These are phyloP conservation scores for Naganishia sp. DNA, from an alignment of 1,284 basidiomycete genomes.

Conservation along the genomic window DNA sequence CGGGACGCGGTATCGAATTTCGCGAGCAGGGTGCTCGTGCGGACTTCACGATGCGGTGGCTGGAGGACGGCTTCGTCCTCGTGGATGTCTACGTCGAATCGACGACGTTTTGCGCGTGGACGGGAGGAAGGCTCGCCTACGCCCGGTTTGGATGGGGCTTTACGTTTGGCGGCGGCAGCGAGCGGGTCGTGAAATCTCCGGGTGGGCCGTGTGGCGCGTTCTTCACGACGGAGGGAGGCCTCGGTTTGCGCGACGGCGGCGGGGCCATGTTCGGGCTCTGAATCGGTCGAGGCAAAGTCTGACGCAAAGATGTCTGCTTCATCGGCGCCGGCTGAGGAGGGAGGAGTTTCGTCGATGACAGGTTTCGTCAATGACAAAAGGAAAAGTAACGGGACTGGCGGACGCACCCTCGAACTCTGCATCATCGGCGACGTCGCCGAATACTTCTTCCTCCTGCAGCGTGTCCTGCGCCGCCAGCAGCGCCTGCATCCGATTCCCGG, in stretches of 20 bases:
- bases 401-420: slow-evolving; percentile 13
- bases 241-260: not conserved
- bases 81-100: too few species aligned
- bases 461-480: slow-evolving; percentile 3
- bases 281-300: slow-evolving; percentile 18
- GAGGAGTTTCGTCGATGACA: too few species aligned
- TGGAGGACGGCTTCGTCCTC: not conserved
- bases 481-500: slow-evolving; percentile 6
- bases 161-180: not conserved
- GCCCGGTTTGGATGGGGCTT: not conserved
- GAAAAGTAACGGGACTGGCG: not conserved
- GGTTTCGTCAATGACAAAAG: too few species aligned
- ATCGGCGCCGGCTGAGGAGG: not conserved
- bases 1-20: not conserved
- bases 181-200: slow-evolving; percentile 2
- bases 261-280: not conserved
- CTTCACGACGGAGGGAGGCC: not conserved
- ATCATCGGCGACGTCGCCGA: not conserved
- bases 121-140: too few species aligned
- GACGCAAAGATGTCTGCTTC: slow-evolving; percentile 13
- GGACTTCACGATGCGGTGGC: not conserved
- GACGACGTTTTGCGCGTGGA: too few species aligned
- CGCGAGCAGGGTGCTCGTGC: slow-evolving; percentile 16
- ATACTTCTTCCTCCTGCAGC: slow-evolving; percentile 3
- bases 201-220: not conserved